These are phyloP conservation scores for Rhexocercosporidium sp. DNA, from an alignment of 2,329 filamentous ascomycete species.

Conservation along the genomic window DNA sequence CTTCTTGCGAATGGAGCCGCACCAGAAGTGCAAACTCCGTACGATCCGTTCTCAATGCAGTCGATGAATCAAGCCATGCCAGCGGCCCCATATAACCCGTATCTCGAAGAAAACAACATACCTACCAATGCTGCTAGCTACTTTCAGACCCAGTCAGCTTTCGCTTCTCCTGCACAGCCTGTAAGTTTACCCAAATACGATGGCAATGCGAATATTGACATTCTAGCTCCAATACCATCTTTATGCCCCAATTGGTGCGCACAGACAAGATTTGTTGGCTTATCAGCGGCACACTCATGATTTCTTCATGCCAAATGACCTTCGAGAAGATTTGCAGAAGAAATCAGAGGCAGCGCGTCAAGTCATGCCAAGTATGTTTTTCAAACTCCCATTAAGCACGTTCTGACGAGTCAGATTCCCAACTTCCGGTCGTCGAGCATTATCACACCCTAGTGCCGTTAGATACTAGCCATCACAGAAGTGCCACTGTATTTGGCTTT, in stretches of 20 bases:
- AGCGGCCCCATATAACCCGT: conserved; percentile 70
- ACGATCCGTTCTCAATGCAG: conserved; percentile 69
- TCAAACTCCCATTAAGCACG: not conserved
- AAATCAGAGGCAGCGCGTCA: conserved; percentile 86
- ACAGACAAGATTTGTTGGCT: conserved; percentile 77
- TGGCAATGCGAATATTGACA: conserved; percentile 31
- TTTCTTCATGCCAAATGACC: conserved; percentile 86
- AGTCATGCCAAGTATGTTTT: conserved; percentile 72
- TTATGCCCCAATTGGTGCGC: conserved; percentile 86
- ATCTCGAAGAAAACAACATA: conserved; percentile 73
- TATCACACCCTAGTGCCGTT: conserved; percentile 93
- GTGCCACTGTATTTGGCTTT: conserved; percentile 80
- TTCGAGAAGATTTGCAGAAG: conserved; percentile 87
- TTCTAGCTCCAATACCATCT: conserved; percentile 85
- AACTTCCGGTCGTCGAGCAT: conserved; percentile 80
- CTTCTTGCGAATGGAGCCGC: conserved; percentile 52
- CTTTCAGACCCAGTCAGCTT: conserved; percentile 64
- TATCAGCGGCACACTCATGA: conserved; percentile 90
- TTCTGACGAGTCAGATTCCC: conserved; percentile 55
- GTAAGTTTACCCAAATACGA: conserved; percentile 46
- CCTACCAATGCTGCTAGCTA: conserved; percentile 62
- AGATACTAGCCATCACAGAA: conserved; percentile 81
- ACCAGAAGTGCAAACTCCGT: conserved; percentile 56
- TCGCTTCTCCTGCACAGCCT: conserved; percentile 60
- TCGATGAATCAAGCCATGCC: conserved; percentile 57